Conservation (phyloP, 176 grass and related monocot species). For the Zoysia japonica region DNA sequence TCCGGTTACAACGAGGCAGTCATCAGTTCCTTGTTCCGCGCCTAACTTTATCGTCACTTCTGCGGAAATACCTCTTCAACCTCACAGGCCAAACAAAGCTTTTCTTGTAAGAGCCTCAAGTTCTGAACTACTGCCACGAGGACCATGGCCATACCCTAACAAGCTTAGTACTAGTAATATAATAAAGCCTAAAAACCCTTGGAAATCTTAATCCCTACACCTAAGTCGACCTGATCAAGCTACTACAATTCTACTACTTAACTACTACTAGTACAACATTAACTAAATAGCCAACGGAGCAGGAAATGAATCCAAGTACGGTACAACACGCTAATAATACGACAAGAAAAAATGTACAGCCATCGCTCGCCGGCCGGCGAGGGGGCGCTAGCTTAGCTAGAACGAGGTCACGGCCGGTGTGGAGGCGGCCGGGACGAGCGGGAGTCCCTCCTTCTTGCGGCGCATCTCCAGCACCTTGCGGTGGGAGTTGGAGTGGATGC, state of each 20-base stretch:
- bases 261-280: constrained; percentile 6
- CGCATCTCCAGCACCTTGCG: constrained; percentile 94
- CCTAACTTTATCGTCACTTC: constrained; percentile 14
- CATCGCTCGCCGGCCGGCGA: background rate
- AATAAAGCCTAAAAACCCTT: constrained; percentile 22
- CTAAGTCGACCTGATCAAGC: constrained; percentile 48
- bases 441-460: constrained; percentile 48
- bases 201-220: constrained; percentile 49
- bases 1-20: constrained; percentile 24
- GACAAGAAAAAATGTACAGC: constrained; percentile 51
- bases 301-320: constrained; percentile 40
- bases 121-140: constrained; percentile 28
- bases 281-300: background rate
- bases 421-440: background rate
- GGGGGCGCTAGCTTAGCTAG: constrained; percentile 40
- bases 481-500: constrained; percentile 89
- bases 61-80: background rate
- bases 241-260: constrained; percentile 27
- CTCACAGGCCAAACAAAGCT: background rate
- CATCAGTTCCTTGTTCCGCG: background rate
- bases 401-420: constrained; percentile 57
- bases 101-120: too few relatives aligned
- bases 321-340: constrained; percentile 40
- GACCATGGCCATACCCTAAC: constrained; percentile 23
- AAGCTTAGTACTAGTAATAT: constrained; percentile 12